These are phyloP conservation scores for Jaenimonas drosophilae DNA, from an alignment of 208 protist genomes.

Conservation along the genomic window DNA sequence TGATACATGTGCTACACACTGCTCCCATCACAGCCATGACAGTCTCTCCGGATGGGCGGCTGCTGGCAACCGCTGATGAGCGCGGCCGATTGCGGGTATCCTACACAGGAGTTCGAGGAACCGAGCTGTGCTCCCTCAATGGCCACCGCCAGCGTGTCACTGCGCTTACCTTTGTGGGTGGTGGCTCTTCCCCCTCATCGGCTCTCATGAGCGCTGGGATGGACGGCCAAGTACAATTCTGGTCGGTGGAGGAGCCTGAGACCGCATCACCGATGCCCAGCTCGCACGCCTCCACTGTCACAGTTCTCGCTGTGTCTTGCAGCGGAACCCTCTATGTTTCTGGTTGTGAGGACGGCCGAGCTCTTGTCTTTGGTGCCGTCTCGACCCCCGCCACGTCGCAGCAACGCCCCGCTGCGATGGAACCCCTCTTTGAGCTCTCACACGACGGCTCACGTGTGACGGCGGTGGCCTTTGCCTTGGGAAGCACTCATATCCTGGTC, in stretches of 20 bases:
- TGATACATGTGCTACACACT: slow-evolving; percentile 29
- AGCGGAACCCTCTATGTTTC: slow-evolving; percentile 54
- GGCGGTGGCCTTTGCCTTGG: slow-evolving; percentile 24
- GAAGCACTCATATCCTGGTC: slow-evolving; percentile 49
- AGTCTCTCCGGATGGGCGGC: slow-evolving; percentile 53
- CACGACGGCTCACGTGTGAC: slow-evolving; percentile 51
- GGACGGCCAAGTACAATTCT: slow-evolving; percentile 36
- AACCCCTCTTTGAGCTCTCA: slow-evolving; percentile 23
- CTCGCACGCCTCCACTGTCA: slow-evolving; percentile 40
- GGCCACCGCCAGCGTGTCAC: slow-evolving; percentile 58
- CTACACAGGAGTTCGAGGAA: slow-evolving; percentile 47
- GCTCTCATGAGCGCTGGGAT: slow-evolving; percentile 22
- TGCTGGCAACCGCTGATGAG: slow-evolving; percentile 65
- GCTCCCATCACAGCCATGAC: slow-evolving; percentile 43
- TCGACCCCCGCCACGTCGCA: neutral
- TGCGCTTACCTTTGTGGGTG: slow-evolving; percentile 25
- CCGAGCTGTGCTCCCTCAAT: slow-evolving; percentile 36
- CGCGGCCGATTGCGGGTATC: slow-evolving; percentile 48
- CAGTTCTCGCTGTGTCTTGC: slow-evolving; percentile 27
- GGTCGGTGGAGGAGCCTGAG: slow-evolving; percentile 18
- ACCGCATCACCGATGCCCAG: slow-evolving; percentile 5
- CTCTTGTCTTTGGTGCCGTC: slow-evolving; percentile 32
- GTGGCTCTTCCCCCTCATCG: slow-evolving; percentile 2
- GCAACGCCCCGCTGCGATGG: neutral
- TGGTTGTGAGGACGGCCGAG: slow-evolving; percentile 38